Evolutionary conservation across 805 yeast genomes (phyloP), one percentile per base, ranked within the genome.

Genomic region (Starmerella kuoi): DNA sequence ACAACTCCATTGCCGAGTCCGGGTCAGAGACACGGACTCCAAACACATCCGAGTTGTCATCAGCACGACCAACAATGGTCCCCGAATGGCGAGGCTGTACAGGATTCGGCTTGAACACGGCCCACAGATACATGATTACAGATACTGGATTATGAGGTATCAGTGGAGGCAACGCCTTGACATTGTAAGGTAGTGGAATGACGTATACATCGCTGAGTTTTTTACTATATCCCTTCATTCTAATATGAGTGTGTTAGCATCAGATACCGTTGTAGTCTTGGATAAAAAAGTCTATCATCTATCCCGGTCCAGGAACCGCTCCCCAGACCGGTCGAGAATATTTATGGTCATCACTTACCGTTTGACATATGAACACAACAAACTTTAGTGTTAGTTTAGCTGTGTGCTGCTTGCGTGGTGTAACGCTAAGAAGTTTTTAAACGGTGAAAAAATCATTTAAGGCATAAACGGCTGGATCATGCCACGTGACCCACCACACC

Each of bases 211-310:
- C 47, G 35, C 44, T 35, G 32, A 40, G 20, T 18, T 42, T 48
- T 26, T 40, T 49, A 26, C 27, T 37, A 21, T 33, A 38, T 12
- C 52, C 48, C 42, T 48, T 48, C 41, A 40, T 44, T 2, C 24
- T 22, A 26, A 34, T 34, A 22, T 34, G 31, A 5, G 18, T n/a
- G 32, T 25, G 56, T 53, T 55, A 53, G 57, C 45, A 45, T 80
- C 94, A 83, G 94, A 83, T 83, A 83, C 94, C 94, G 94, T 83
- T 83, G 93, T 83, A 83, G 94, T 83, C 94, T 77, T 72, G 73
- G 52, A 46, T 35, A 25, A 44, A 41, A 17, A 45, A 42, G 41
- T 20, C 48, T 46, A 43, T 46, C 51, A 45, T 27, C 8, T 12
- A 31, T 32, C 21, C 42, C 28, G 26, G 25, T 40, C 44, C 54